Conservation (phyloP, 1,284 basidiomycete genomes). For the Waitea zeae region DNA sequence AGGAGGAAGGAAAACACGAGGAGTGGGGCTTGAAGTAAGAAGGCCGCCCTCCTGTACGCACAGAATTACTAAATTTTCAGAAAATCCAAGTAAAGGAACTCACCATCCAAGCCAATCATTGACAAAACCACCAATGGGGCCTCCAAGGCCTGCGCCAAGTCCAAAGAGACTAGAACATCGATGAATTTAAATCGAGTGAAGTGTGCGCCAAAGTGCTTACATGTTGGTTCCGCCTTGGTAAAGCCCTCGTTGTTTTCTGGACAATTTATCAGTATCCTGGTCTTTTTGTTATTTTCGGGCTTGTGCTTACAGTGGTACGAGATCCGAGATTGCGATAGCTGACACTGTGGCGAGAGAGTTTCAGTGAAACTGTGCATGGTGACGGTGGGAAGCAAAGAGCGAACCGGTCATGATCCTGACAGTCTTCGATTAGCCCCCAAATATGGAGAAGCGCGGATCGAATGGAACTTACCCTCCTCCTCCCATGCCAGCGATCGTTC, state of each 20-base stretch:
- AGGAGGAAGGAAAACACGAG: conserved; percentile 51
- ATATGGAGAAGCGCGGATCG: conserved; percentile 3
- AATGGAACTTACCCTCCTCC: conserved; percentile 56
- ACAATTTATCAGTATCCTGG: conserved; percentile 5
- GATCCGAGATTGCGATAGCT: conserved; percentile 59
- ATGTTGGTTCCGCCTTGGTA: conserved; percentile 85
- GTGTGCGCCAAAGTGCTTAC: conserved; percentile 30
- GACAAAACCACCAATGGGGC: conserved; percentile 79
- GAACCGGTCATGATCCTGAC: conserved; percentile 67
- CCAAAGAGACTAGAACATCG: conserved; percentile 41
- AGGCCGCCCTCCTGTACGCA: conserved; percentile 38
- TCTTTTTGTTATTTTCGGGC: not conserved
- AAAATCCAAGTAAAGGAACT: conserved; percentile 12
- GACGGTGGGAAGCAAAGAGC: conserved; percentile 5
- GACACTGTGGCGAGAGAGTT: conserved; percentile 30
- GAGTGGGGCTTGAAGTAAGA: conserved; percentile 62
- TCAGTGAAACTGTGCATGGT: conserved; percentile 9
- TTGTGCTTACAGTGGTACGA: conserved; percentile 59
- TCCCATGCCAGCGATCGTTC: conserved; percentile 79
- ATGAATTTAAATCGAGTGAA: too few species aligned
- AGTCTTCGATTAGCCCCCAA: not conserved
- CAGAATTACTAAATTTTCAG: conserved; percentile 8
- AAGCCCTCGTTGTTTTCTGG: conserved; percentile 67
- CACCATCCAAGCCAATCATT: conserved; percentile 75
- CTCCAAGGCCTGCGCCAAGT: conserved; percentile 69